phyloP scores from a whole-genome alignment of 2,329 filamentous ascomycete genomes.

The Aspergillus ochraceus region DNA sequence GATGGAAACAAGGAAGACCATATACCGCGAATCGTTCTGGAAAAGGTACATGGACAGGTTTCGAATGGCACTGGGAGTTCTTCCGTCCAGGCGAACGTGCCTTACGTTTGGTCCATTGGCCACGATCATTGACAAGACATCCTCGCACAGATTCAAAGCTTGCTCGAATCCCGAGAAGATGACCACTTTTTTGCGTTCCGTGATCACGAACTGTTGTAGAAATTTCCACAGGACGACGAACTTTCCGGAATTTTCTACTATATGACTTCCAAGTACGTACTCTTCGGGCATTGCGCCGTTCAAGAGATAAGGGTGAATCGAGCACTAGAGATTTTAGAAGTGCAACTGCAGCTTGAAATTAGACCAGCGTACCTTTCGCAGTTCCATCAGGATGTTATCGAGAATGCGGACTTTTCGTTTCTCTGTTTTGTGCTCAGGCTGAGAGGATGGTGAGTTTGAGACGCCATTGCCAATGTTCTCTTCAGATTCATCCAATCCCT shows the following conservation, averaged over 20 bases:
- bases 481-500: background rate
- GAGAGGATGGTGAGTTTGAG: background rate
- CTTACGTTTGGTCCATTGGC: slow-evolving; percentile 44
- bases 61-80: slow-evolving; percentile 49
- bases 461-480: background rate
- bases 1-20: slow-evolving; percentile 58
- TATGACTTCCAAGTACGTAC: slow-evolving; percentile 46
- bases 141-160: slow-evolving; percentile 54
- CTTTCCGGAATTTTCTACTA: slow-evolving; percentile 55
- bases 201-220: slow-evolving; percentile 23
- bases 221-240: slow-evolving; percentile 56
- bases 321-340: slow-evolving; percentile 35
- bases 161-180: slow-evolving; percentile 59
- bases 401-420: slow-evolving; percentile 27
- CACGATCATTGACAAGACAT: slow-evolving; percentile 49
- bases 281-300: slow-evolving; percentile 45
- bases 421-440: background rate
- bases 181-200: slow-evolving; percentile 46
- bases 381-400: slow-evolving; percentile 55
- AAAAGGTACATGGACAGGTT: slow-evolving; percentile 57
- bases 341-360: background rate
- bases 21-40: slow-evolving; percentile 50
- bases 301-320: slow-evolving; percentile 56
- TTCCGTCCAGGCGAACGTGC: slow-evolving; percentile 53
- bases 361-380: slow-evolving; percentile 44